Base-by-base conservation (phyloP, 805 yeast species). In the Blastobotrys parvus region DNA sequence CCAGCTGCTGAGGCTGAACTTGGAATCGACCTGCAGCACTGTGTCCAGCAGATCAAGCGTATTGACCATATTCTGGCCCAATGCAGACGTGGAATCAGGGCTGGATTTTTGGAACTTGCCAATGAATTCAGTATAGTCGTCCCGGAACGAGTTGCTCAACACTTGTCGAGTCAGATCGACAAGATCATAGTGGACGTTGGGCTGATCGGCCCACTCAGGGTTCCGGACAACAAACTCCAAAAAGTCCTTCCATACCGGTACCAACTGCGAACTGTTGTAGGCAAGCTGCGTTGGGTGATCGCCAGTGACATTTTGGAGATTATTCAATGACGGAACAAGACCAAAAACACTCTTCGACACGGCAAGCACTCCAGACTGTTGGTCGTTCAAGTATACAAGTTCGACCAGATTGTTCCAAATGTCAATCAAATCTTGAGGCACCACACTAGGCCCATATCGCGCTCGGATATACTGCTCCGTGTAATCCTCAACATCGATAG, bases 91-190 rank as follows among this genome's bases (percentile, higher is more conserved):
- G 21, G 19, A 15, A 40, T 30, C 8, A 17, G 32, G 11, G 43
- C 21, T 23, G 17, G 13, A 16, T 39, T 33, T 10, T 39, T 18
- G 19, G 35, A 17, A 3, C 35, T 35, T 3, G 41, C 37, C 16
- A 16, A 32, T 27, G 19, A 45, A 34, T 25, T 30, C 36, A 8
- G 15, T 18, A 31, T 45, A 45, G 31, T 39, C 27, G 21, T 23
- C 44, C 8, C 34, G 15, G 39, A 45, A 45, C 27, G 31, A 16
- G 38, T 45, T 45, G 22, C 46, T 40, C 16, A 45, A 23, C 19
- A 45, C 25, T 39, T 45, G 49, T 18, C 49, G 33, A 10, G 49
- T 45, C 22, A 45, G 18, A 23, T 45, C 49, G 21, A 45, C 49
- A 25, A 45, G 19, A 36, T 45, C 49, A 31, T 43, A 35, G 35